phyloP scores from a whole-genome alignment of 768 basidiomycete species.

The Candolleomyces aberdarensis region DNA sequence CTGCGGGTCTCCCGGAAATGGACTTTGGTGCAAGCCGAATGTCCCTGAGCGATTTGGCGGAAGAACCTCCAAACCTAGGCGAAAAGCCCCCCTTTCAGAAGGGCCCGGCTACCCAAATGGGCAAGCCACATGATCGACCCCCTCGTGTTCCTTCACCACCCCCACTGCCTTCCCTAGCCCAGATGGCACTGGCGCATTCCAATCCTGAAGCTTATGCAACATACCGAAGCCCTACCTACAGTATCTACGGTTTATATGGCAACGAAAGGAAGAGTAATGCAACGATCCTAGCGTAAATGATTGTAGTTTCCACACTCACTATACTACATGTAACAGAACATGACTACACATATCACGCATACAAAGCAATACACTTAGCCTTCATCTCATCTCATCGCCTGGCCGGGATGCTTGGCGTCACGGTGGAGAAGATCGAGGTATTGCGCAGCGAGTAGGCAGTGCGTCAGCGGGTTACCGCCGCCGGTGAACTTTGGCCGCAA shows the following conservation, averaged over 20 bases:
- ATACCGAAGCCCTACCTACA: constrained; percentile 81
- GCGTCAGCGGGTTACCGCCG: too few species aligned
- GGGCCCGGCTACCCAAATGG: background rate
- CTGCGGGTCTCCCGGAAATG: constrained; percentile 49
- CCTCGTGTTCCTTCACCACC: constrained; percentile 82
- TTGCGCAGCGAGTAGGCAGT: too few species aligned
- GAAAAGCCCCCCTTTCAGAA: background rate
- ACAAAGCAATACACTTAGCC: too few species aligned
- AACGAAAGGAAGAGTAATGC: constrained; percentile 52
- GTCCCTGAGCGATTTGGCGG: constrained; percentile 19
- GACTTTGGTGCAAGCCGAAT: constrained; percentile 43
- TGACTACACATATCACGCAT: too few species aligned
- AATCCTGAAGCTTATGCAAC: constrained; percentile 61
- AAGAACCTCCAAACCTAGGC: background rate
- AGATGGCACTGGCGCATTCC: constrained; percentile 69
- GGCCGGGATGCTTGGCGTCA: too few species aligned
- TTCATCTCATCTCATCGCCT: too few species aligned
- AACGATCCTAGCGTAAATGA: background rate
- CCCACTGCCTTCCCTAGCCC: constrained; percentile 66
- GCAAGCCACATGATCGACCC: constrained; percentile 47
- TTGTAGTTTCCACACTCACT: background rate
- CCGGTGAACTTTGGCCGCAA: too few species aligned
- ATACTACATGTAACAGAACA: background rate
- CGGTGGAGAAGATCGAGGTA: too few species aligned
- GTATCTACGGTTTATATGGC: constrained; percentile 74